Percentiles rank a stretch among this genome's conserved stretches.
phyloP scores from a whole-genome alignment of 306 rosid genomes.

The Coriaria nepalensis region DNA sequence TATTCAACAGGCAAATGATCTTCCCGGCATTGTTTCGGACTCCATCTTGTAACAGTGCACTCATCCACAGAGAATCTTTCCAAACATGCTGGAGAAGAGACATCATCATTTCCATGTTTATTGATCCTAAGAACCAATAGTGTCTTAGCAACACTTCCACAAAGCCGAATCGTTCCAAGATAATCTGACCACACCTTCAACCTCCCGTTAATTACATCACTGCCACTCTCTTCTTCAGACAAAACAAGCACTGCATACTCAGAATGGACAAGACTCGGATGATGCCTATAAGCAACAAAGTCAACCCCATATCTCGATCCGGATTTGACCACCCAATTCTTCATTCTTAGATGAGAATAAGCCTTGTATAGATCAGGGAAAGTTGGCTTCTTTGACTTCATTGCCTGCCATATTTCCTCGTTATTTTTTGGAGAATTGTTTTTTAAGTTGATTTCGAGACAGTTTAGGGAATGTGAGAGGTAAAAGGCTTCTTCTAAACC shows the following conservation, averaged over 20 bases:
- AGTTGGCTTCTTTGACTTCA: constrained; percentile 31
- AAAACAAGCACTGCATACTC: constrained; percentile 66
- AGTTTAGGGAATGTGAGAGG: constrained; percentile 44
- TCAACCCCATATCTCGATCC: constrained; percentile 66
- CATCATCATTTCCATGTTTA: constrained; percentile 22
- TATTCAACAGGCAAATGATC: neutral
- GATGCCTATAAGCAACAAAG: constrained; percentile 59
- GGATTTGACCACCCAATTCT: constrained; percentile 65
- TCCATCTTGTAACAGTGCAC: constrained; percentile 44
- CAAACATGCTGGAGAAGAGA: constrained; percentile 22
- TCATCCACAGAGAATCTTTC: constrained; percentile 29
- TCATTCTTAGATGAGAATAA: constrained; percentile 49
- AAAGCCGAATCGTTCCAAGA: constrained; percentile 48
- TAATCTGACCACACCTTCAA: constrained; percentile 64
- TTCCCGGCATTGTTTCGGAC: constrained; percentile 49
- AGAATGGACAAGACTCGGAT: constrained; percentile 61
- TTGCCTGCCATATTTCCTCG: constrained; percentile 40
- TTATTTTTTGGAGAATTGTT: constrained; percentile 14
- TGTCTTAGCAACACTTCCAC: constrained; percentile 58
- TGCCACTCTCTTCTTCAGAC: constrained; percentile 19
- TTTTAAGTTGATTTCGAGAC: constrained; percentile 34
- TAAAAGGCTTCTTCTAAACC: constrained; percentile 66
- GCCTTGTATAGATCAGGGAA: constrained; percentile 55
- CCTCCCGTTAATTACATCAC: constrained; percentile 25
- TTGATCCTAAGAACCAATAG: constrained; percentile 35